Conservation (phyloP, 768 basidiomycete genomes). For the Leucocoprinus birnbaumii region DNA sequence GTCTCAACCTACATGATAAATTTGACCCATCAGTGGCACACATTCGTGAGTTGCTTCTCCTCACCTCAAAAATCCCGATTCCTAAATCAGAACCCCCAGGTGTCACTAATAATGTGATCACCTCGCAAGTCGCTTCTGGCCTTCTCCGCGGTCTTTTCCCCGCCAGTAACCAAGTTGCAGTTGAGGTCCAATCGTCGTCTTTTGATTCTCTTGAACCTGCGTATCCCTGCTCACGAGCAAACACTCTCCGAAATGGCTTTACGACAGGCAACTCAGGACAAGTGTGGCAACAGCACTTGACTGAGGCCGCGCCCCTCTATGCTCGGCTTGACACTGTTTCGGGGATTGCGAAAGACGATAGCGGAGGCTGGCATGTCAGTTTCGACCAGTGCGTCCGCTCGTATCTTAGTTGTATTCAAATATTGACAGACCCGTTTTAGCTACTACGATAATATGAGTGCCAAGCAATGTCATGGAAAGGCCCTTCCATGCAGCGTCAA, state of each 20-base stretch:
- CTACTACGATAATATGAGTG: constrained; percentile 51
- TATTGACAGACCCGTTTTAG: constrained; percentile 19
- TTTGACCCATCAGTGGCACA: constrained; percentile 29
- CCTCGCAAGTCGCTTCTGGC: constrained; percentile 49
- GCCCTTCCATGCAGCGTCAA: constrained; percentile 42
- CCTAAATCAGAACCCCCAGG: constrained; percentile 22
- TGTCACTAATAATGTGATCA: constrained; percentile 51
- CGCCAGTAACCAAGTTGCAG: constrained; percentile 25
- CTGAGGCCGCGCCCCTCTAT: constrained; percentile 33
- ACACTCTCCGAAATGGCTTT: constrained; percentile 28
- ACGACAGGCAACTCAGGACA: constrained; percentile 34
- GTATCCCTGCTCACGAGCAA: constrained; percentile 38
- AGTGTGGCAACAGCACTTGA: constrained; percentile 41
- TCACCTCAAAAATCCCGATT: neutral
- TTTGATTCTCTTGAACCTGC: constrained; percentile 49
- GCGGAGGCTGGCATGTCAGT: constrained; percentile 44
- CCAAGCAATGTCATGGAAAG: constrained; percentile 47
- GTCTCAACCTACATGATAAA: constrained; percentile 30
- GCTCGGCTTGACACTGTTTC: constrained; percentile 39
- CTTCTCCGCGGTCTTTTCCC: constrained; percentile 46
- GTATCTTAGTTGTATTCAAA: neutral
- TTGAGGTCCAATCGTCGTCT: constrained; percentile 34
- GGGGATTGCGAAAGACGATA: constrained; percentile 35
- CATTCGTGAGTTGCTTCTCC: constrained; percentile 30
- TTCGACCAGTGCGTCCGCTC: constrained; percentile 43